Evolutionary conservation across 345 rosid genomes (phyloP).

Genomic region (Reutealis trisperma): DNA sequence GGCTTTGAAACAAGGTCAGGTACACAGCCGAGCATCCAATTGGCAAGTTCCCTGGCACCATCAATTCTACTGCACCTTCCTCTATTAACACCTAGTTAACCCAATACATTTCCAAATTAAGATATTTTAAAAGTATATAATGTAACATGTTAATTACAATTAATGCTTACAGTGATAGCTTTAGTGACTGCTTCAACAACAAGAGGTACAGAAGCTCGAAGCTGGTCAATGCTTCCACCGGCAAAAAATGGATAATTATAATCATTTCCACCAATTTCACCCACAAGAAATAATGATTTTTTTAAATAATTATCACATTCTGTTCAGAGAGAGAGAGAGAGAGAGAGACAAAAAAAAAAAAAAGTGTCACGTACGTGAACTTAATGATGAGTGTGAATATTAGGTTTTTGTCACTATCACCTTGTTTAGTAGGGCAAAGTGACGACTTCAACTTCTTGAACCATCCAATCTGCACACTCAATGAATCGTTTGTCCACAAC

Average conservation of each 20-base stretch:
- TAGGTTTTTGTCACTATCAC: conserved; percentile 24
- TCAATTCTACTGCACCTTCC: conserved; percentile 60
- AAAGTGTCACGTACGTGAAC: not conserved
- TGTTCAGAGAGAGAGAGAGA: conserved; percentile 4
- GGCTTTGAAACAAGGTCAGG: conserved; percentile 46
- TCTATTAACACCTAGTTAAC: conserved; percentile 49
- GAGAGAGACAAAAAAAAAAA: not conserved
- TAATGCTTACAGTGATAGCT: conserved; percentile 38
- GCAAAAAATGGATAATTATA: conserved; percentile 51
- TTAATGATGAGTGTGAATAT: too few species aligned
- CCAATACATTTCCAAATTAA: not conserved
- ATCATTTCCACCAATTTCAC: conserved; percentile 81
- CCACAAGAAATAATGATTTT: conserved; percentile 63
- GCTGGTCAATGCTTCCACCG: conserved; percentile 41
- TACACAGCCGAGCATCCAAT: conserved; percentile 66
- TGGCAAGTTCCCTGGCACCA: conserved; percentile 73
- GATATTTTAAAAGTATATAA: too few species aligned
- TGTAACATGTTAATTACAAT: not conserved
- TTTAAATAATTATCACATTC: conserved; percentile 51
- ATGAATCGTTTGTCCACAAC: conserved; percentile 49
- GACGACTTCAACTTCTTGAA: conserved; percentile 61
- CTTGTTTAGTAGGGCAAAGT: conserved; percentile 45
- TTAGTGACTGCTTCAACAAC: conserved; percentile 50
- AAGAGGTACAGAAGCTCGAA: conserved; percentile 43
- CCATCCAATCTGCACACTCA: conserved; percentile 58